Conservation (phyloP, 2,329 filamentous ascomycete species). For the Stachybotrys echinatus region DNA sequence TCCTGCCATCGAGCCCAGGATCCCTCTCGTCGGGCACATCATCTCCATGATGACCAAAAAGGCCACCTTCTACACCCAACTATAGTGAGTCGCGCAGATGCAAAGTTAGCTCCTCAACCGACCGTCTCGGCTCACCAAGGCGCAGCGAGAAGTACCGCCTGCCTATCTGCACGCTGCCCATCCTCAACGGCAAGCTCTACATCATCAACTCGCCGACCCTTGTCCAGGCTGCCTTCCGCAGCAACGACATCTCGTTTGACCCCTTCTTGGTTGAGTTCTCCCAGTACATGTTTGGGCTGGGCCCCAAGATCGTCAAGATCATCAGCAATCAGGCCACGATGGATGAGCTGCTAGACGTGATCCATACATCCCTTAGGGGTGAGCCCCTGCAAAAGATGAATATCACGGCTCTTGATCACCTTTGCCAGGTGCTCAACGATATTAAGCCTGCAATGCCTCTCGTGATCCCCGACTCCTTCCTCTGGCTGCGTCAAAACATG, state of each 20-base stretch:
- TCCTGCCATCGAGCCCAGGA: conserved; percentile 6
- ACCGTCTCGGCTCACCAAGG: no score
- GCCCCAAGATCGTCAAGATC: neutral
- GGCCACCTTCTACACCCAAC: conserved; percentile 7
- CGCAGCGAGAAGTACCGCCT: conserved; percentile 13
- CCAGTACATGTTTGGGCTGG: conserved; percentile 6
- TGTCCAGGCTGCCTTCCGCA: conserved; percentile 30
- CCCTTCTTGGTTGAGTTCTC: conserved; percentile 28
- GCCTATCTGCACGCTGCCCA: conserved; percentile 36
- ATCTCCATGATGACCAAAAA: conserved; percentile 9
- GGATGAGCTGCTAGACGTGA: conserved; percentile 3
- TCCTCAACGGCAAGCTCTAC: conserved; percentile 37
- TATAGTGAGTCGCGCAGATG: conserved; percentile 8
- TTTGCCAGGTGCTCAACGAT: conserved; percentile 3
- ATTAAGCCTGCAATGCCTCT: neutral
- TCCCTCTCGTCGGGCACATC: conserved; percentile 11
- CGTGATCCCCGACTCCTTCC: conserved; percentile 24
- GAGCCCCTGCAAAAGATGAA: conserved; percentile 9
- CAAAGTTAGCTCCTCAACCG: no score
- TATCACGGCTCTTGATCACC: neutral
- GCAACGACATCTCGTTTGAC: conserved; percentile 35
- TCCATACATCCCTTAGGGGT: conserved; percentile 7
- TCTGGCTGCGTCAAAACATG: conserved; percentile 31
- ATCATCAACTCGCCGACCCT: conserved; percentile 33
- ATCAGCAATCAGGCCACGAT: neutral